Percentiles rank a stretch among this genome's conserved stretches.
phyloP scores from a whole-genome alignment of 257 asterid genomes.

The Nicotiana undulata region DNA sequence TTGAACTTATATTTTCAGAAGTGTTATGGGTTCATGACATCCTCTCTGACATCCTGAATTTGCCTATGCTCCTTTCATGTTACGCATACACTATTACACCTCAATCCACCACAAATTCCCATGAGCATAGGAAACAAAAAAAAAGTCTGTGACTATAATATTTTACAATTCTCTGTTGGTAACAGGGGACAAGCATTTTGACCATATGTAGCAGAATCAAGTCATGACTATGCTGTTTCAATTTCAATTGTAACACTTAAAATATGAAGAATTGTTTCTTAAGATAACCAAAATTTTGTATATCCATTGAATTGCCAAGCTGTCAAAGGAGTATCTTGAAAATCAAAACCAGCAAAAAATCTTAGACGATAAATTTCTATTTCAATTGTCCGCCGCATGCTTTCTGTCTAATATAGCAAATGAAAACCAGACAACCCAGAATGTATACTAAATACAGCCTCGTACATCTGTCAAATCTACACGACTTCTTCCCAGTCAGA shows the following conservation, averaged over 20 bases:
- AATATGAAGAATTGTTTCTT: not conserved
- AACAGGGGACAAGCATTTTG: not conserved
- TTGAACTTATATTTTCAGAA: too few species aligned
- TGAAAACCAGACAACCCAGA: slow-evolving; percentile 5
- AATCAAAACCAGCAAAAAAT: slow-evolving; percentile 12
- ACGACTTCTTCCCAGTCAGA: not conserved
- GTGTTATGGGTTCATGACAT: too few species aligned
- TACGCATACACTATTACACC: not conserved
- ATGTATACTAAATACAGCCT: not conserved
- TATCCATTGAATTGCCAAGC: slow-evolving; percentile 2
- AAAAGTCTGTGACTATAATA: too few species aligned
- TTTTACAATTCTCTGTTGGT: not conserved
- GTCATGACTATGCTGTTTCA: not conserved
- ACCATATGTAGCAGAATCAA: slow-evolving; percentile 6
- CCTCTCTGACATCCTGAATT: too few species aligned
- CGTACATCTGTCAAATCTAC: not conserved
- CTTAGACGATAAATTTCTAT: not conserved
- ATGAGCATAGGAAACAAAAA: not conserved
- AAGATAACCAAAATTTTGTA: not conserved
- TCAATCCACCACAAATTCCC: not conserved
- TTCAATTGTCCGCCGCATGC: not conserved
- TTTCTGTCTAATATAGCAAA: not conserved
- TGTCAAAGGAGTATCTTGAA: slow-evolving; percentile 5
- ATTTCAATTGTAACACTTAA: not conserved
- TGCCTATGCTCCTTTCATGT: not conserved